Percentiles rank a stretch among this genome's conserved stretches.
Conservation (phyloP, 306 rosid species). For the Sechiopsis laciniata region DNA sequence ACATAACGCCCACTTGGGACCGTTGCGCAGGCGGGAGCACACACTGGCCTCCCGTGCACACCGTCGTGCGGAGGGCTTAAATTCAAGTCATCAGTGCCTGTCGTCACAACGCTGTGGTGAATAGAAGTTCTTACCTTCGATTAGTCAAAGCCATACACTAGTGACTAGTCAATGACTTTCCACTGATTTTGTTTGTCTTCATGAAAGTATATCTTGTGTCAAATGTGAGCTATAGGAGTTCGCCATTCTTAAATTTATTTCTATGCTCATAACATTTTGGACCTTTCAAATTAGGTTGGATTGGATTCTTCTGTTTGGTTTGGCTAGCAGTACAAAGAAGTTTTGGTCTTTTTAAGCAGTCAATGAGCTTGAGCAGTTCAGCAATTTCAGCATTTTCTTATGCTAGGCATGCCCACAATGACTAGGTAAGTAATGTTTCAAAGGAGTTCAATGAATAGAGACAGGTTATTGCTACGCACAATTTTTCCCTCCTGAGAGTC, state of each 20-base stretch:
- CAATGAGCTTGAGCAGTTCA: constrained; percentile 43
- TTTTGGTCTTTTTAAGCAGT: constrained; percentile 46
- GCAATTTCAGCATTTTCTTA: constrained; percentile 51
- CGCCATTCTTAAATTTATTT: not conserved
- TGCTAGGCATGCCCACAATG: constrained; percentile 37
- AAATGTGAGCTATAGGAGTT: not conserved
- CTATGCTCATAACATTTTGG: not conserved
- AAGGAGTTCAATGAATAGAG: not conserved
- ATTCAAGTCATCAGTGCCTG: too few relatives aligned
- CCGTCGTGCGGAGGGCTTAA: too few relatives aligned
- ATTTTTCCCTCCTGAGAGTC: not conserved
- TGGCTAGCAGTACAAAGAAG: constrained; percentile 58
- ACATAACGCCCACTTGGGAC: too few relatives aligned
- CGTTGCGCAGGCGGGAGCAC: too few relatives aligned
- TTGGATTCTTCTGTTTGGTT: constrained; percentile 52
- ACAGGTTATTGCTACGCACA: not conserved
- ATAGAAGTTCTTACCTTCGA: too few relatives aligned
- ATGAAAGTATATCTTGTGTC: constrained; percentile 2
- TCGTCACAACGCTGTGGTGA: too few relatives aligned
- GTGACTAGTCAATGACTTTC: too few relatives aligned
- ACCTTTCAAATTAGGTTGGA: constrained; percentile 48
- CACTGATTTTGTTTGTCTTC: not conserved
- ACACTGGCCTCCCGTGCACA: too few relatives aligned
- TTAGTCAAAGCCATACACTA: not conserved
- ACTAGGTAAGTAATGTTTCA: constrained; percentile 11